Conservation (phyloP, 164 flowering plant species). For the Vitis rotundifolia region DNA sequence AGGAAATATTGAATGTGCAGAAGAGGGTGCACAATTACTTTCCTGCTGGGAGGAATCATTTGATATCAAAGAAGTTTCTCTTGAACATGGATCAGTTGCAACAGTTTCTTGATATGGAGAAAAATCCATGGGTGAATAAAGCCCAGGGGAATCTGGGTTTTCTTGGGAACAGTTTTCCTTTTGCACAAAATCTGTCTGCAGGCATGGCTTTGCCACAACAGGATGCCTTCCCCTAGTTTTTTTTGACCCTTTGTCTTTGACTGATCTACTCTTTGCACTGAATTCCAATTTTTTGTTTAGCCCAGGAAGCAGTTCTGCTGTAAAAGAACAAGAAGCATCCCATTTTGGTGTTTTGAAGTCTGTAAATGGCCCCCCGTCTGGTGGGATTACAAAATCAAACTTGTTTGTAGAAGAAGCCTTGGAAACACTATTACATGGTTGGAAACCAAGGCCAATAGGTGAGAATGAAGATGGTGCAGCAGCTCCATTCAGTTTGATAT, state of each 20-base stretch:
- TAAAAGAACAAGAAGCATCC: slow-evolving; percentile 29
- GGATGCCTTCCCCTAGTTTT: slow-evolving; percentile 34
- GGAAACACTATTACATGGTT: slow-evolving; percentile 7
- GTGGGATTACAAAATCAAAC: neutral
- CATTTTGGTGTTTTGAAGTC: slow-evolving; percentile 26
- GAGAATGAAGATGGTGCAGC: slow-evolving; percentile 6
- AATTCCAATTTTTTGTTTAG: slow-evolving; percentile 17
- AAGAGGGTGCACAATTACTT: neutral
- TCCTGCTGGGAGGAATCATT: slow-evolving; percentile 9
- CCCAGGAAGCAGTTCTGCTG: slow-evolving; percentile 26
- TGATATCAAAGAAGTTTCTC: slow-evolving; percentile 10
- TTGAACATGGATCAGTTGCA: slow-evolving; percentile 12
- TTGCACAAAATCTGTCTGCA: slow-evolving; percentile 5
- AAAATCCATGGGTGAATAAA: slow-evolving; percentile 67
- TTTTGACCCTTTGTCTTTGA: slow-evolving; percentile 25
- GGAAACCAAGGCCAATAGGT: neutral
- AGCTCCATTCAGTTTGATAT: slow-evolving; percentile 11
- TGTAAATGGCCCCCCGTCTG: slow-evolving; percentile 11
- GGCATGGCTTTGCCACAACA: slow-evolving; percentile 11
- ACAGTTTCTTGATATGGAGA: slow-evolving; percentile 51
- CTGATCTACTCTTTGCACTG: slow-evolving; percentile 20
- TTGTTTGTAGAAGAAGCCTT: slow-evolving; percentile 14
- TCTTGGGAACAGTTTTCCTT: slow-evolving; percentile 20
- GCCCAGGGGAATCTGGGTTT: slow-evolving; percentile 29
- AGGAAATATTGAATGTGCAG: neutral